Base-by-base conservation (phyloP, 208 protist genomes). In the Leishmania turanica region DNA sequence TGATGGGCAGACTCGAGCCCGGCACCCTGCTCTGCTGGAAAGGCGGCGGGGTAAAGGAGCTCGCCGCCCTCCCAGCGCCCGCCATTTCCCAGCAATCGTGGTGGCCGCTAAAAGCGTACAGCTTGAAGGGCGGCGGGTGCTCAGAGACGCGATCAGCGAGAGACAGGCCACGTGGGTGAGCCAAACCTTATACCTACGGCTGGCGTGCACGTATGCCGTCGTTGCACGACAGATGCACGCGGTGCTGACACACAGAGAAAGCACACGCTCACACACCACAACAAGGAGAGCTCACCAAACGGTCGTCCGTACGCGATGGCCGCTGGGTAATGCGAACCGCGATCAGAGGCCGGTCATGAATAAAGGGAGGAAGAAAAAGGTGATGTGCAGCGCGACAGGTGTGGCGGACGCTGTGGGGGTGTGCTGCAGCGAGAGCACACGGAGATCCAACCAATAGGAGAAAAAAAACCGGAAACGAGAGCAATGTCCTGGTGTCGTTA, bases 71-170 rank as follows among this genome's bases (percentile, higher is more conserved):
- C 58, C 73, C 62, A 24, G 75, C 62, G n/a, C 49, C 74, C 2
- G 49, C 58, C 15, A 69, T 47, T 21, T 77, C 75, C 47, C 68
- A 42, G 51, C 69, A 40, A 27, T 84, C 69, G 24, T 70, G 75
- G 17, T 60, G 53, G 11, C 31, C 47, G 69, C n/a, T n/a, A 11
- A 84, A 62, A 0, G 75, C 37, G 65, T 77, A 62, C 80, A 84
- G 74, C 75, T 75, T 77, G 54, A 37, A 34, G 31, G 27, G 9
- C 15, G 15, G 62, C 31, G 62, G 4, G 31, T 31, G 62, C 31
- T 7, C 27, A 68, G 31, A 19, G 62, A 31, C 27, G 58, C 40
- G 62, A 34, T 40, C 31, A 68, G 62, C 40, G 62, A 34, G 31
- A 3, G 5, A 40, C 7, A 40, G 62, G 6, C 4, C 62, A 40